phyloP scores from a whole-genome alignment of 2,329 filamentous ascomycete genomes.

The Gaeumannomyces sp. region DNA sequence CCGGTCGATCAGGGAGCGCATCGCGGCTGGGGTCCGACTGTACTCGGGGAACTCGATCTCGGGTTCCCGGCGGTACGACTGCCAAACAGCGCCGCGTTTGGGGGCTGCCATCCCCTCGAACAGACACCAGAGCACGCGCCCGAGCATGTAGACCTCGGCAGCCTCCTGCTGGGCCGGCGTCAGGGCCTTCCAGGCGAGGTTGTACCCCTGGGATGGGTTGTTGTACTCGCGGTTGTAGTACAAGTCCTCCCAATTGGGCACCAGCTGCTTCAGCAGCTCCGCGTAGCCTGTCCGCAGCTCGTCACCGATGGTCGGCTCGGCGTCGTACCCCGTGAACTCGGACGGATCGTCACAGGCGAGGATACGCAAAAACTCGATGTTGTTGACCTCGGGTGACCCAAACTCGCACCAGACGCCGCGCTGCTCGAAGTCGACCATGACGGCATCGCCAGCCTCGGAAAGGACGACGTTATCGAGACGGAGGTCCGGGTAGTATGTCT shows the following conservation, averaged over 20 bases:
- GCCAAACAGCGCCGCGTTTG: slow-evolving; percentile 50
- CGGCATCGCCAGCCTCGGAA: slow-evolving; percentile 36
- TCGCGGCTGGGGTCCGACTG: slow-evolving; percentile 14
- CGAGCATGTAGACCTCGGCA: slow-evolving; percentile 58
- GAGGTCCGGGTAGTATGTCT: slow-evolving; percentile 51
- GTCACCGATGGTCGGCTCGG: slow-evolving; percentile 28
- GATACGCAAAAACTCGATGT: slow-evolving; percentile 51
- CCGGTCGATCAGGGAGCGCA: slow-evolving; percentile 13
- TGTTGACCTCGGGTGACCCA: slow-evolving; percentile 53
- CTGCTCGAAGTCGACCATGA: slow-evolving; percentile 59
- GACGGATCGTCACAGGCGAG: slow-evolving; percentile 39
- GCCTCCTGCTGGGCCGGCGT: slow-evolving; percentile 45
- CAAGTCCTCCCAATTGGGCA: slow-evolving; percentile 35
- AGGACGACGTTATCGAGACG: slow-evolving; percentile 55
- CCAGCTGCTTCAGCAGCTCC: slow-evolving; percentile 34
- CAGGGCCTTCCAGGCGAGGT: slow-evolving; percentile 51
- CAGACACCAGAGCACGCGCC: slow-evolving; percentile 55
- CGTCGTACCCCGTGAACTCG: slow-evolving; percentile 24
- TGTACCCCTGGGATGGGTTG: slow-evolving; percentile 45
- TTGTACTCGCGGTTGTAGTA: slow-evolving; percentile 30
- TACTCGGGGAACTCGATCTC: slow-evolving; percentile 51
- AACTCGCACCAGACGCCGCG: slow-evolving; percentile 59
- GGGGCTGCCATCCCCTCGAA: slow-evolving; percentile 55
- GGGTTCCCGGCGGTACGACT: slow-evolving; percentile 52
- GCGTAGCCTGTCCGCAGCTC: slow-evolving; percentile 35